Evolutionary conservation across 1,284 basidiomycete genomes (phyloP), one percentile per base, ranked within the genome.

Genomic region (Ustilago crameri): DNA sequence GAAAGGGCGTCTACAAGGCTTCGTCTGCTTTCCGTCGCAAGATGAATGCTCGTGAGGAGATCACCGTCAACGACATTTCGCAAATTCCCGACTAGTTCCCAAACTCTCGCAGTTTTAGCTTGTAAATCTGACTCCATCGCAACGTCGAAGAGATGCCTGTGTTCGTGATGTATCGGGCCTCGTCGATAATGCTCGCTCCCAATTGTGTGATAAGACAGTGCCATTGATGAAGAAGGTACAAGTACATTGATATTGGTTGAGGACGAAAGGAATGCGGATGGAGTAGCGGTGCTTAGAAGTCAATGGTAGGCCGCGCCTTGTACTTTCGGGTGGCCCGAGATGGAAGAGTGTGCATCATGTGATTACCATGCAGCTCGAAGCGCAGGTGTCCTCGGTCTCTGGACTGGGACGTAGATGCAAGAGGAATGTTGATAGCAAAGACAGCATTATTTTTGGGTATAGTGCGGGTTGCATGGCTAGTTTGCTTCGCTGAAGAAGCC

Each of bases 1-100:
- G 75, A 9, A 71, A 75, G 26, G 75, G 65, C 5, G 78, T 80
- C 4, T 73, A 75, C 51, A 57, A 59, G 38, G 64, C 73, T 2
- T 68, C 59, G 34, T 41, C 55, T 14, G 34, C 52, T 3, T 59
- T 44, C 48, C 60, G 70, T 17, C 41, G 60, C 27, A 38, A 37
- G 18, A 43, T 58, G 47, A 75, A 75, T 37, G 70, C 46, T 20
- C 45, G 53, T 3, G 32, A 65, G 20, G 65, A 74, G 43, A 34
- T 75, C 10, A 55, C 41, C 10, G 70, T 71, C 35, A 23, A 55
- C 15, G 43, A 51, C 18, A 63, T 74, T 20, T 47, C 60, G 42
- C 57, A 74, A 20, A 68, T 74, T 37, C 72, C 69, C 15, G 69
- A 74, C 26, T 56, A n/a, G n/a, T n/a, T n/a, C n/a, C n/a, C n/a